Evolutionary conservation across 2,329 filamentous ascomycete genomes (phyloP).

Genomic region (Tricladium varicosporioides): DNA sequence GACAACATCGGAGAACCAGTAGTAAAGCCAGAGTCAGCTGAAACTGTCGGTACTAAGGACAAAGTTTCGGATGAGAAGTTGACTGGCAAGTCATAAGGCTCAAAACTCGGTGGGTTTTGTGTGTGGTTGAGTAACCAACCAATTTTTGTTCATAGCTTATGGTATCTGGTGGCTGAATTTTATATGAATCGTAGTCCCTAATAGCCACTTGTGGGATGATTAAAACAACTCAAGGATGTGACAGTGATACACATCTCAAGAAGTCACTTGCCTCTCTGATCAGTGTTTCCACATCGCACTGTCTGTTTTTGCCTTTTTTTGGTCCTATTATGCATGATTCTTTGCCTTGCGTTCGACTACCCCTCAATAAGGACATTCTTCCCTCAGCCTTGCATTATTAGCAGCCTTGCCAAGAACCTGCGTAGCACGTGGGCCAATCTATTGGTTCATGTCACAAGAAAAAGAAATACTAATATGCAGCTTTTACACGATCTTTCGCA

Average conservation of each 20-base stretch:
- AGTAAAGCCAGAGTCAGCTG: conserved; percentile 30
- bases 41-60: conserved; percentile 31
- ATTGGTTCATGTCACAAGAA: conserved; percentile 4
- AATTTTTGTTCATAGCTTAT: conserved; percentile 8
- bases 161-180: conserved; percentile 10
- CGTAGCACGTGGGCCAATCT: conserved; percentile 5
- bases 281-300: too few species aligned
- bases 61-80: conserved; percentile 31
- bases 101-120: background rate
- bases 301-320: too few species aligned
- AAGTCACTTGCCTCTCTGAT: too few species aligned
- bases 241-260: too few species aligned
- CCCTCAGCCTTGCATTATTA: background rate
- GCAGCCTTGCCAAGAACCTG: conserved; percentile 1
- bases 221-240: too few species aligned
- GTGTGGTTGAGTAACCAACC: background rate
- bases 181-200: too few species aligned
- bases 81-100: conserved; percentile 23
- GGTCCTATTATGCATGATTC: too few species aligned
- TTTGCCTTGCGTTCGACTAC: background rate
- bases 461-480: conserved; percentile 2
- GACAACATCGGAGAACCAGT: conserved; percentile 37
- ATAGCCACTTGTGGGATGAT: too few species aligned
- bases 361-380: background rate
- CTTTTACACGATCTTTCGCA: background rate